phyloP scores from a whole-genome alignment of 2,329 filamentous ascomycete species.

The Fusarium floridanum region DNA sequence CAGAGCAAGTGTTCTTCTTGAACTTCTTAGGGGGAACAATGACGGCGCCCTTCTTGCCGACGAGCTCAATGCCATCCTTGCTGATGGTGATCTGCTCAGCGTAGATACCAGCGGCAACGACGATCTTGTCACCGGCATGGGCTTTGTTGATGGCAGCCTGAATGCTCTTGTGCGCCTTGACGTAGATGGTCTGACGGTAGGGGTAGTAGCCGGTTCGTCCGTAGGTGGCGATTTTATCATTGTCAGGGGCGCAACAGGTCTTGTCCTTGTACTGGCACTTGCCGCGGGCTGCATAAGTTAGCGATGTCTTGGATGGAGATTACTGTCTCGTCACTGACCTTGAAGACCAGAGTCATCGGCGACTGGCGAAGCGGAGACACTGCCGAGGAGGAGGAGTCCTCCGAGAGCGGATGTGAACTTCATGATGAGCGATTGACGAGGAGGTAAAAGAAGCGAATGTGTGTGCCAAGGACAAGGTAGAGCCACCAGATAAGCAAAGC shows the following conservation, averaged over 20 bases:
- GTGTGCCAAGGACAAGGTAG: background rate
- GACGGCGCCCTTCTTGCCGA: conserved; percentile 44
- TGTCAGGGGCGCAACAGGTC: conserved; percentile 26
- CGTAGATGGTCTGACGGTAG: conserved; percentile 27
- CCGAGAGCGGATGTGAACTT: background rate
- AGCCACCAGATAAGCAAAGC: background rate
- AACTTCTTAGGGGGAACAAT: conserved; percentile 43
- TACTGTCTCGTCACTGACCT: background rate
- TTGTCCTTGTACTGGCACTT: conserved; percentile 36
- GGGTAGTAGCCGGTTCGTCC: conserved; percentile 7
- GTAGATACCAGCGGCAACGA: conserved; percentile 51
- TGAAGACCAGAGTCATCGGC: background rate
- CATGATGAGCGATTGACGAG: background rate
- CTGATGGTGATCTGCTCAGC: conserved; percentile 52
- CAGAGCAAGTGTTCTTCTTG: conserved; percentile 49
- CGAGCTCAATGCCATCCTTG: conserved; percentile 50
- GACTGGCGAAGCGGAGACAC: background rate
- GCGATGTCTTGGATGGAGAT: background rate
- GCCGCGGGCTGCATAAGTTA: conserved; percentile 20
- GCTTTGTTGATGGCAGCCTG: conserved; percentile 49
- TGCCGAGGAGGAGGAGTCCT: background rate
- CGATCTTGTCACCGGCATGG: conserved; percentile 47
- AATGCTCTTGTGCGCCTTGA: conserved; percentile 45
- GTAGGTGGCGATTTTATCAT: background rate
- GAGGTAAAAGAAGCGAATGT: background rate